phyloP scores from a whole-genome alignment of 768 basidiomycete species.

The Mycena maculata region DNA sequence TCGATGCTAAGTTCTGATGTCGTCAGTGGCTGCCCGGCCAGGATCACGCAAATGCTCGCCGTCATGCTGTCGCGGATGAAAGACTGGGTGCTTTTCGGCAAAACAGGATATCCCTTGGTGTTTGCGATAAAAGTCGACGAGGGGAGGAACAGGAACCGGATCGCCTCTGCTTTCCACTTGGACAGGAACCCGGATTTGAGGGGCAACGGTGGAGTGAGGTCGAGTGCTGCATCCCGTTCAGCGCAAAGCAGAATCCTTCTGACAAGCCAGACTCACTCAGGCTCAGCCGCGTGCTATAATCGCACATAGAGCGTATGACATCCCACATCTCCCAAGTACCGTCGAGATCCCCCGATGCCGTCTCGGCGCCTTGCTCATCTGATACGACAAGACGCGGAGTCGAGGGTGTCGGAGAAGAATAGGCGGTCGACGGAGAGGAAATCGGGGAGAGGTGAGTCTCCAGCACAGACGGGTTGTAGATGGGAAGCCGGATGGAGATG shows the following conservation, averaged over 20 bases:
- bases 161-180: conserved; percentile 94
- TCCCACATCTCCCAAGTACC: conserved; percentile 99
- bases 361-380: conserved; percentile 47
- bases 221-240: conserved; percentile 72
- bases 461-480: conserved; percentile 79
- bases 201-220: conserved; percentile 90
- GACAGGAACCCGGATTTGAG: conserved; percentile 77
- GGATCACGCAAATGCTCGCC: conserved; percentile 56
- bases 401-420: conserved; percentile 31
- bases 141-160: conserved; percentile 89
- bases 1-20: conserved; percentile 68
- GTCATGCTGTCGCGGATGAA: conserved; percentile 93
- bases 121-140: conserved; percentile 95
- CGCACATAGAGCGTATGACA: conserved; percentile 88
- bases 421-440: conserved; percentile 30
- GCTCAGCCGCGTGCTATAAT: conserved; percentile 79
- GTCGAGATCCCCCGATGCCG: conserved; percentile 69
- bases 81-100: conserved; percentile 91
- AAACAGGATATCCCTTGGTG: conserved; percentile 95
- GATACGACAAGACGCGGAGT: conserved; percentile 54
- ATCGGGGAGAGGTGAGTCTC: conserved; percentile 49
- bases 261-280: conserved; percentile 62
- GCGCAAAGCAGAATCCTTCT: conserved; percentile 13
- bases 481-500: conserved; percentile 85
- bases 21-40: conserved; percentile 31